Evolutionary conservation across 2,329 filamentous ascomycete species (phyloP).

Genomic region (Colletotrichum filicis): DNA sequence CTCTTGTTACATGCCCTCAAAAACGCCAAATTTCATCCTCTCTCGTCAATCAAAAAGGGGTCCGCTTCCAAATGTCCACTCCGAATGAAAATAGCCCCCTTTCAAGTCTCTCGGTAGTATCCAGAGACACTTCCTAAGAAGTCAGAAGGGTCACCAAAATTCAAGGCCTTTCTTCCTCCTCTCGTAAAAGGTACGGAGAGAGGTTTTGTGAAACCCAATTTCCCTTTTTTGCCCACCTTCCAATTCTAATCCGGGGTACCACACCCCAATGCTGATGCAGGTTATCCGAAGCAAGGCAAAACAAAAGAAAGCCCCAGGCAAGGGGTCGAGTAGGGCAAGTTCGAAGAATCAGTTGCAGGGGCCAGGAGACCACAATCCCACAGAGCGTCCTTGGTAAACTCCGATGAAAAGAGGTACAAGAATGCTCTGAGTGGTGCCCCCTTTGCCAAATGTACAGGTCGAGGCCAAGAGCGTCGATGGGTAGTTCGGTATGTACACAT

Average conservation of each 20-base stretch:
- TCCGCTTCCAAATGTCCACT: neutral
- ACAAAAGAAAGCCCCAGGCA: conserved; percentile 20
- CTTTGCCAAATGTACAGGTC: conserved; percentile 14
- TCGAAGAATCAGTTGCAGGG: neutral
- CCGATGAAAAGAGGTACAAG: neutral
- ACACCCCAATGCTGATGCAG: conserved; percentile 22
- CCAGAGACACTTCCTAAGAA: neutral
- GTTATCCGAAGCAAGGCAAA: neutral
- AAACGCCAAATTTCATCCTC: conserved; percentile 6
- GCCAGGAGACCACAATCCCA: neutral
- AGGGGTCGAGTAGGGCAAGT: neutral
- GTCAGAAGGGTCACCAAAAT: neutral
- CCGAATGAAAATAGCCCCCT: neutral
- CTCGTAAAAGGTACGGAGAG: neutral
- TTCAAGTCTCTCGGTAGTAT: neutral
- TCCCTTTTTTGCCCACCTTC: neutral
- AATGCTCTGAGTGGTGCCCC: neutral
- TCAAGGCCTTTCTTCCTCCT: neutral
- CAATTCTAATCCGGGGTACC: conserved; percentile 2
- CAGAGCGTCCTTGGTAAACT: neutral
- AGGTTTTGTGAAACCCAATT: neutral
- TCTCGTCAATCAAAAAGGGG: neutral
- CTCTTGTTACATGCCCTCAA: conserved; percentile 23
- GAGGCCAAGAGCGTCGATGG: neutral
- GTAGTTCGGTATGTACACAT: conserved; percentile 1